Base-by-base conservation (phyloP, 192 early-diverging fungal species). In the Entomortierella beljakovae region DNA sequence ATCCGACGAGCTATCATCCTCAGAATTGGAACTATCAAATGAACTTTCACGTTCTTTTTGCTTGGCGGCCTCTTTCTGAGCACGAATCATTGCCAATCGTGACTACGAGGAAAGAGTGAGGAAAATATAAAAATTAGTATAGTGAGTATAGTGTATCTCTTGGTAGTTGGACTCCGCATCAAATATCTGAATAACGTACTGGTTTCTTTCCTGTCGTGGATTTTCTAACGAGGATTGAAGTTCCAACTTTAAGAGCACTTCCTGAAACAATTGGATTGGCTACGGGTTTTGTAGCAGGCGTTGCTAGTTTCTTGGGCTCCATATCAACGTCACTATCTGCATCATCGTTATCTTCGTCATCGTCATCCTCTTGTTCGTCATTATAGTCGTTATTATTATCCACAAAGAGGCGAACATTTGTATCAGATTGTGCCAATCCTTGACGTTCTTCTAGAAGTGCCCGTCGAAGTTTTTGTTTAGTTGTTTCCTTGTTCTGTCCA, bases 21-120 rank as follows among this genome's bases (percentile, higher is more conserved):
- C 88, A 31, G 89, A 89, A 51, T 90, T 88, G 5, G 93, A 93
- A 61, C 92, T 92, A 82, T 93, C 92, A 80, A 92, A 92, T 0
- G 92, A 91, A 8, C 85, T 84, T 33, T 89, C 90, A 2, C 68
- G 54, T 70, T 88, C 37, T 76, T 87, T 75, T 79, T 85, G 73
- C 83, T 88, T 64, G 67, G 87, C 46, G 61, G 81, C 72, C 84
- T 88, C 60, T 77, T 84, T 73, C 80, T 89, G 64, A 73, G 82
- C 64, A 49, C 54, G 50, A 37, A 68, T 65, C 70, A 64, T 42
- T 15, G 68, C 66, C 28, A 82, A 62, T 42, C 70, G 80, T 16
- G 80, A 68, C 64, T 75, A 58, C 16, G 40, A 26, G 46, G 1
- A 33, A 59, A 18, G 8, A 26, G 33, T 34, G 6, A 25, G 2